phyloP scores from a whole-genome alignment of 2,329 filamentous ascomycete species.

The Curvularia hawaiiensis region DNA sequence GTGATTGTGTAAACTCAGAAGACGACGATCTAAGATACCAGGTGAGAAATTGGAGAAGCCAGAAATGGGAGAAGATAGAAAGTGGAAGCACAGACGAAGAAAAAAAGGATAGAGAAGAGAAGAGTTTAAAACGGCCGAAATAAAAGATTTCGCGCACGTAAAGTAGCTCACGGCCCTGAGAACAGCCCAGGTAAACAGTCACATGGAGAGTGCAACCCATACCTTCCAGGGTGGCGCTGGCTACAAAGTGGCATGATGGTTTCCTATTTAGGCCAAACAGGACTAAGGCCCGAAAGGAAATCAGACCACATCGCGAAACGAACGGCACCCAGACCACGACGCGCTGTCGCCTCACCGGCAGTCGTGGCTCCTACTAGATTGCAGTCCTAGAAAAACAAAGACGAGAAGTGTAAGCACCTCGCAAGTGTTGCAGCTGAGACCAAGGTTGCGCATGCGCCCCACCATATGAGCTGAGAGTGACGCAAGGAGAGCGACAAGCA shows the following conservation, averaged over 20 bases:
- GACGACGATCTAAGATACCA: not conserved
- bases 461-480: too few relatives aligned
- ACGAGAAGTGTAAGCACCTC: not conserved
- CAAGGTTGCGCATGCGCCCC: too few relatives aligned
- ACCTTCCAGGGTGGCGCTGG: not conserved
- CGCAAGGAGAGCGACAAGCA: too few relatives aligned
- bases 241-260: slow-evolving; percentile 31
- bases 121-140: not conserved
- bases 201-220: slow-evolving; percentile 4
- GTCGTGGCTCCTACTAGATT: not conserved
- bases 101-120: not conserved
- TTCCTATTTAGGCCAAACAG: slow-evolving; percentile 24
- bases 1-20: not conserved
- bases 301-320: slow-evolving; percentile 27
- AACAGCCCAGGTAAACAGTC: slow-evolving; percentile 9
- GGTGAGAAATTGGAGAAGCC: not conserved
- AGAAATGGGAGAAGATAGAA: not conserved
- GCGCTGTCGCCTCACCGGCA: slow-evolving; percentile 1
- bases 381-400: not conserved
- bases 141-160: not conserved
- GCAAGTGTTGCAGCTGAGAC: not conserved
- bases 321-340: slow-evolving; percentile 18
- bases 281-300: slow-evolving; percentile 20
- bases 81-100: not conserved
- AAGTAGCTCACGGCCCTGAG: not conserved